A percentile compares a stretch with the other conserved stretches of the same genome.
Evolutionary conservation across 129 eudicot species (phyloP).

Genomic region (Centrapalus pauciflorus): DNA sequence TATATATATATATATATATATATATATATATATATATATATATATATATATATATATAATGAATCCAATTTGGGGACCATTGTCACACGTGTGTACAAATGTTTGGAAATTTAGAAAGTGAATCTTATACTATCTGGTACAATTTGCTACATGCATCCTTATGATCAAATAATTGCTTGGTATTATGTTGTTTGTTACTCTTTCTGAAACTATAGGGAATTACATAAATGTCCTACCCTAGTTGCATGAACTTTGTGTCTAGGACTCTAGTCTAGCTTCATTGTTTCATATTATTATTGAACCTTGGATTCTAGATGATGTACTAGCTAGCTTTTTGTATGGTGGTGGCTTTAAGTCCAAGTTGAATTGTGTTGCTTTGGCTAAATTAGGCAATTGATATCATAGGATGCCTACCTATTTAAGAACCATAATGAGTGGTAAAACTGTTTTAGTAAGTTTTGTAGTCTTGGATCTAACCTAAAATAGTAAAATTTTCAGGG

Average conservation of each 20-base stretch:
- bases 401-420: not conserved
- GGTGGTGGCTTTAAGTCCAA: not conserved
- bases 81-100: not conserved
- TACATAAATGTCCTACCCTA: not conserved
- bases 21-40: no score
- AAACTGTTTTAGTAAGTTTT: not conserved
- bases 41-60: no score
- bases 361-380: not conserved
- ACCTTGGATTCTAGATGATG: not conserved
- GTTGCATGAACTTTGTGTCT: not conserved
- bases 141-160: no score
- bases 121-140: slow-evolving; percentile 4
- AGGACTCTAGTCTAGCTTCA: not conserved
- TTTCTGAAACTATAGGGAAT: not conserved
- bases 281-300: not conserved
- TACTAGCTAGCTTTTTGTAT: not conserved
- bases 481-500: no score
- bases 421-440: not conserved
- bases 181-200: not conserved
- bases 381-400: not conserved
- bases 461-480: not conserved
- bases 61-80: no score
- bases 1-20: no score
- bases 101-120: not conserved
- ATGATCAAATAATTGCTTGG: no score